These are phyloP conservation scores for Cordia subcordata DNA, from an alignment of 257 asterid species.

Conservation along the genomic window DNA sequence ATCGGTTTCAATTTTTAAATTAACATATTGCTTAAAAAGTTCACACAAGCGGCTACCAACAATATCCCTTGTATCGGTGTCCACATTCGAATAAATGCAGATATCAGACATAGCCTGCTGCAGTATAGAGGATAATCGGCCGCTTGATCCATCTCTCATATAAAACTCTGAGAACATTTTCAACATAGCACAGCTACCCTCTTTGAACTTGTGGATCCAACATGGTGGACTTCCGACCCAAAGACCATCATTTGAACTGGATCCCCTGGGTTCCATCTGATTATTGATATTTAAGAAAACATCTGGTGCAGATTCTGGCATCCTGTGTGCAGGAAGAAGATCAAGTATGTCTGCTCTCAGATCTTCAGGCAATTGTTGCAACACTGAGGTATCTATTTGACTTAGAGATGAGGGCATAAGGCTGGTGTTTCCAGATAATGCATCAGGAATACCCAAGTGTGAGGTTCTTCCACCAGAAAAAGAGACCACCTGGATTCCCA, in stretches of 20 bases:
- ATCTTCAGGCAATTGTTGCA: constrained; percentile 85
- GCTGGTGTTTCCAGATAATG: constrained; percentile 24
- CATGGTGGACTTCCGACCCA: constrained; percentile 82
- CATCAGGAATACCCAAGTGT: constrained; percentile 15
- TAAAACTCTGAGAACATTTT: constrained; percentile 44
- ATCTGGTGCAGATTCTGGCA: constrained; percentile 28
- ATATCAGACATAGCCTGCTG: constrained; percentile 43
- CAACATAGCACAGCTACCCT: constrained; percentile 39
- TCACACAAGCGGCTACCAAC: constrained; percentile 50
- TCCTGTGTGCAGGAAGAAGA: constrained; percentile 68
- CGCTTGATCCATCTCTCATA: constrained; percentile 31
- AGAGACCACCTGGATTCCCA: constrained; percentile 20
- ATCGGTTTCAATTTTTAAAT: constrained; percentile 59
- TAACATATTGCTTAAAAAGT: constrained; percentile 68
- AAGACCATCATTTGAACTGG: constrained; percentile 36
- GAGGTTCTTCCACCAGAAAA: constrained; percentile 17
- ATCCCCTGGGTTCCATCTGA: constrained; percentile 22
- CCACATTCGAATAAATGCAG: constrained; percentile 22
- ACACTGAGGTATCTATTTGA: constrained; percentile 77
- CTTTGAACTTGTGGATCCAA: constrained; percentile 70
- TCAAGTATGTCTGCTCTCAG: constrained; percentile 68
- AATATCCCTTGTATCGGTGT: constrained; percentile 29
- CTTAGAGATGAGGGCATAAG: constrained; percentile 86
- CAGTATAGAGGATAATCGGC: constrained; percentile 54
- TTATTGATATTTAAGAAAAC: constrained; percentile 29